Conservation (phyloP, 305 asterid genomes). For the Solanum aculeatissimum region DNA sequence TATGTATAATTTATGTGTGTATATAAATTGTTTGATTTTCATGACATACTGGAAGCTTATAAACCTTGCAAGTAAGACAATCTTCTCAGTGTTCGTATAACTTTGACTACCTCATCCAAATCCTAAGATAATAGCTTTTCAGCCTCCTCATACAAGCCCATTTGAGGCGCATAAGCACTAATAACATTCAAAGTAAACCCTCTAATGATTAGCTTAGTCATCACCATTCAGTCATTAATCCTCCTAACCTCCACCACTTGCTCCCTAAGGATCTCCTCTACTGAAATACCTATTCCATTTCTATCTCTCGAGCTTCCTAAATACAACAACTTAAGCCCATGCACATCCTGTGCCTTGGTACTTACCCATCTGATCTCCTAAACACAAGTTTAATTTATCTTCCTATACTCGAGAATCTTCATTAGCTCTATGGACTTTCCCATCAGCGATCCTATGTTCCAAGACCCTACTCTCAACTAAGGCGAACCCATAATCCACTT, state of each 20-base stretch:
- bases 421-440: not conserved
- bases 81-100: not conserved
- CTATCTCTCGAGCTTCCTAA: not conserved
- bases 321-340: not conserved
- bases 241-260: not conserved
- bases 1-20: not conserved
- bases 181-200: not conserved
- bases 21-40: not conserved
- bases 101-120: not conserved
- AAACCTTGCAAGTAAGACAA: not conserved
- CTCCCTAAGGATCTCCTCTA: not conserved
- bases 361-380: not conserved
- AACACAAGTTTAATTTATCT: not conserved
- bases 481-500: not conserved
- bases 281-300: not conserved
- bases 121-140: not conserved
- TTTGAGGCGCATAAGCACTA: not conserved
- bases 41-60: not conserved
- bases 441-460: not conserved
- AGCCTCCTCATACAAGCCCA: not conserved
- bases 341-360: not conserved
- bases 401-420: not conserved
- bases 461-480: not conserved
- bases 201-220: not conserved
- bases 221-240: not conserved